Conservation (phyloP, 257 asterid genomes). For the Przewalskia tangutica region DNA sequence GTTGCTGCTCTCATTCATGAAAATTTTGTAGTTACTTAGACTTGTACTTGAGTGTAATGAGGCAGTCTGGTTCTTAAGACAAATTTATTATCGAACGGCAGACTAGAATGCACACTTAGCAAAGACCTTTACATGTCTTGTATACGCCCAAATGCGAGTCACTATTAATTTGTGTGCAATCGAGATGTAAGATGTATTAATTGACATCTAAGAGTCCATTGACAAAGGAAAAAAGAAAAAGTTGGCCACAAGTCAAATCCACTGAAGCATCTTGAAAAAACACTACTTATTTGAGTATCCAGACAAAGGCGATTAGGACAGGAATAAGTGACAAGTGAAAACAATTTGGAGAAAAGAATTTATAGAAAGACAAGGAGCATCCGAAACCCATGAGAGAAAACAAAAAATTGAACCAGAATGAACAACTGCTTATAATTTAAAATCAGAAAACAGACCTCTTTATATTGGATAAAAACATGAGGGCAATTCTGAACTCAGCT, state of each 20-base stretch:
- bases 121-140: not conserved
- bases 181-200: not conserved
- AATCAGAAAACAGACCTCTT: not conserved
- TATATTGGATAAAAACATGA: not conserved
- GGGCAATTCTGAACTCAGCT: not conserved
- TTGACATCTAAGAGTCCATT: not conserved
- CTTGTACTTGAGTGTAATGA: not conserved
- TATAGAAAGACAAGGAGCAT: not conserved
- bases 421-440: not conserved
- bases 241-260: not conserved
- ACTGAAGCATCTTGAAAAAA: not conserved
- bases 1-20: not conserved
- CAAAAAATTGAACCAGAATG: not conserved
- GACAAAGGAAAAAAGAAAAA: not conserved
- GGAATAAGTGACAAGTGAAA: not conserved
- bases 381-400: not conserved
- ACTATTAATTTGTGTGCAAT: not conserved
- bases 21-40: not conserved
- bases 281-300: not conserved
- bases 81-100: not conserved
- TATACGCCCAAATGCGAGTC: not conserved
- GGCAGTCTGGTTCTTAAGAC: not conserved
- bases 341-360: not conserved
- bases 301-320: not conserved
- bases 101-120: not conserved